A percentile compares a stretch with the other conserved stretches of the same genome.
These are phyloP conservation scores for Trebouxia gelatinosa DNA, from an alignment of 163 green algal species.

Conservation along the genomic window DNA sequence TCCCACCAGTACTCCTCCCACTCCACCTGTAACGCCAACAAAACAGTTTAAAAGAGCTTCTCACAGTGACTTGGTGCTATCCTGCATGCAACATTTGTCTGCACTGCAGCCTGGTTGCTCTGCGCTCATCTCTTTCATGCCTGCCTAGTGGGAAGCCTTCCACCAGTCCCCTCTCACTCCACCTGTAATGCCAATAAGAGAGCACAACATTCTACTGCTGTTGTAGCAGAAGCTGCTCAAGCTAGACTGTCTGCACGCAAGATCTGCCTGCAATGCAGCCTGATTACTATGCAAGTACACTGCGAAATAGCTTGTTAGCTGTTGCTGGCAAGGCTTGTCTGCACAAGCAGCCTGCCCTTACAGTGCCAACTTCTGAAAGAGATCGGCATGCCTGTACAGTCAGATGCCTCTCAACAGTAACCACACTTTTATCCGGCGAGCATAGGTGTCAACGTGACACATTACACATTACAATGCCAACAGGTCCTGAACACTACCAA, in stretches of 20 bases:
- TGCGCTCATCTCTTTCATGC: slow-evolving; percentile 91
- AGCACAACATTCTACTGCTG: too few relatives aligned
- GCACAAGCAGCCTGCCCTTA: too few relatives aligned
- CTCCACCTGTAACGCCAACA: slow-evolving; percentile 47
- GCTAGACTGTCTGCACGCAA: too few relatives aligned
- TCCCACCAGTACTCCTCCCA: slow-evolving; percentile 97
- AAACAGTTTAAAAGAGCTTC: neutral
- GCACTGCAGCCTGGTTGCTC: slow-evolving; percentile 79
- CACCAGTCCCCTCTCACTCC: slow-evolving; percentile 94
- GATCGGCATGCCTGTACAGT: slow-evolving; percentile 89
- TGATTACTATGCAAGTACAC: slow-evolving; percentile 90
- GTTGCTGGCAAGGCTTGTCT: too few relatives aligned
- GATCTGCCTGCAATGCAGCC: slow-evolving; percentile 64
- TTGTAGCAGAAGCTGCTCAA: neutral
- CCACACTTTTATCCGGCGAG: too few relatives aligned
- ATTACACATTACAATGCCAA: too few relatives aligned
- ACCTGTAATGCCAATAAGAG: slow-evolving; percentile 36
- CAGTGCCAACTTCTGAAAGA: too few relatives aligned
- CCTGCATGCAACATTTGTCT: too few relatives aligned
- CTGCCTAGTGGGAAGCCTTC: slow-evolving; percentile 86
- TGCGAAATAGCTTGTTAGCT: too few relatives aligned
- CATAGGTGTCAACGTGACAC: too few relatives aligned
- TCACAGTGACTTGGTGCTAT: neutral
- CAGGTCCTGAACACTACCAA: too few relatives aligned
- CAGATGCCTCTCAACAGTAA: slow-evolving; percentile 92